Evolutionary conservation across 2,329 filamentous ascomycete genomes (phyloP), one percentile per base, ranked within the genome.

Genomic region (Celoporthe dispersa): DNA sequence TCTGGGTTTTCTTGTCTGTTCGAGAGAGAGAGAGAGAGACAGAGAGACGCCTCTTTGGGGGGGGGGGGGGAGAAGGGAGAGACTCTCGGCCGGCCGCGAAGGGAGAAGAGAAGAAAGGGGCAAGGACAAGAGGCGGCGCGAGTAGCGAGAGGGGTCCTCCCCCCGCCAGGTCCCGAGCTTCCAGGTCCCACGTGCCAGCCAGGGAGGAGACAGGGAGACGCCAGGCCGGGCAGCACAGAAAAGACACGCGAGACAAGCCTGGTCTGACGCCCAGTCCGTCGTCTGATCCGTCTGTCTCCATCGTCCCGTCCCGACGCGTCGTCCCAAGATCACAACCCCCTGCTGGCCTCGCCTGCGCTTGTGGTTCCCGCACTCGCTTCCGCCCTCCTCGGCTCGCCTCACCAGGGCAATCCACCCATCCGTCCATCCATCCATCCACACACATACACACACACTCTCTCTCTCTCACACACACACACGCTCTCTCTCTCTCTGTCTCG

Each of bases 281-380:
- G 44, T 48, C 44, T 48, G 22, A 22, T 48, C 44, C 19, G 44
- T 48, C 44, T 48, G 44, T 48, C 19, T 48, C 48, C 64, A 63
- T 55, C 68, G 68, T 70, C 60, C 68, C 68, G 68, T 70, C 68
- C 68, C 68, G 68, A 55, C 60, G 51, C 68, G 60, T 70, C 59
- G 44, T 63, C 35, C 37, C 35, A 61, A 59, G 35, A 37, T 61
- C 59, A 63, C 44, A 28, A 65, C n/a, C 63, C n/a, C 63, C 63
- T 66, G 64, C 22, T 55, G 8, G 64, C n/a, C 25, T 57, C 33
- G 64, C 51, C 22, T 66, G 48, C 51, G 64, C 51, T 66, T 39
- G 16, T 67, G 61, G 65, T 67, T 61, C 65, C 65, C 61, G 65
- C 65, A 67, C 61, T 67, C 65, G 65, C 65, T 67, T 67, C 65